These are phyloP conservation scores for Lactifluus subvellereus DNA, from an alignment of 768 basidiomycete genomes.

Conservation along the genomic window DNA sequence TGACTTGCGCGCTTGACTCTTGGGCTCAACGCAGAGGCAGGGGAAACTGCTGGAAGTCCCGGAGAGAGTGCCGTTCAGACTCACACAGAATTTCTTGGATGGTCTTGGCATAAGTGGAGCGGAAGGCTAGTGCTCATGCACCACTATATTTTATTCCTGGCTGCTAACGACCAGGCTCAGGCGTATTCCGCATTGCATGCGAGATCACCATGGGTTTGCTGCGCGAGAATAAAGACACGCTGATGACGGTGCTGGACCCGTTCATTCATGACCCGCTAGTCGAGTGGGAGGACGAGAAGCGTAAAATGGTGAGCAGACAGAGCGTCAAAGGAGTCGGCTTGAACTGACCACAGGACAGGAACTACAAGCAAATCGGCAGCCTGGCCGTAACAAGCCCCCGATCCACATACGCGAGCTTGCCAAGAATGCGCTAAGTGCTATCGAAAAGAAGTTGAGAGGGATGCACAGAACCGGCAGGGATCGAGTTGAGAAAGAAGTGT, in stretches of 20 bases:
- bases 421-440: slow-evolving; percentile 69
- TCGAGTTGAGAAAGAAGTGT: slow-evolving; percentile 41
- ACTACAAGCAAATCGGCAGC: slow-evolving; percentile 15
- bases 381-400: slow-evolving; percentile 12
- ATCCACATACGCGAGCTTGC: slow-evolving; percentile 62
- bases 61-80: slow-evolving; percentile 89
- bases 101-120: slow-evolving; percentile 90
- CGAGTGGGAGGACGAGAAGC: slow-evolving; percentile 87
- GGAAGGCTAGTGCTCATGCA: slow-evolving; percentile 54
- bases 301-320: slow-evolving; percentile 46
- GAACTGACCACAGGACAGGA: slow-evolving; percentile 19
- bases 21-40: slow-evolving; percentile 28
- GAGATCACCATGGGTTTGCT: slow-evolving; percentile 86
- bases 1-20: not conserved
- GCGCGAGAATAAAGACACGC: slow-evolving; percentile 82
- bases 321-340: not conserved
- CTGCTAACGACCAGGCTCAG: slow-evolving; percentile 33
- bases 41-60: slow-evolving; percentile 84
- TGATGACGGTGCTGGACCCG: slow-evolving; percentile 94
- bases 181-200: slow-evolving; percentile 85
- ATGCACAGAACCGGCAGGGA: slow-evolving; percentile 43
- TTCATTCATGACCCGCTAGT: slow-evolving; percentile 96
- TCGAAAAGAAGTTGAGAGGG: slow-evolving; percentile 78
- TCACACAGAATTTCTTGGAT: slow-evolving; percentile 90
- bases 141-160: not conserved